Conservation (phyloP, 192 early-diverging fungal species). For the Jimgerdemannia flammicorona region DNA sequence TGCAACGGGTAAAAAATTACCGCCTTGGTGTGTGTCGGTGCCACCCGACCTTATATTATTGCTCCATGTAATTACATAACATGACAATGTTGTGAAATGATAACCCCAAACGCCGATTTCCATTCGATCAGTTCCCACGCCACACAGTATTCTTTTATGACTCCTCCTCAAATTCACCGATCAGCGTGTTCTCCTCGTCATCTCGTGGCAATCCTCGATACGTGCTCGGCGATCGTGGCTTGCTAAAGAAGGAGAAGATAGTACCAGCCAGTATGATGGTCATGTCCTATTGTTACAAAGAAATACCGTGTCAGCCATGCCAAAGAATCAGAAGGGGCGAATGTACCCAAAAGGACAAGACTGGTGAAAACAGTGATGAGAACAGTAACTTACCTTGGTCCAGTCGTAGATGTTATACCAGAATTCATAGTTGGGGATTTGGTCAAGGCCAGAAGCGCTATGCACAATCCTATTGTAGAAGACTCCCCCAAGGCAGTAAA, state of each 20-base stretch:
- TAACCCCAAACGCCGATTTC: too few species aligned
- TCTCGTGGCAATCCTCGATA: not conserved
- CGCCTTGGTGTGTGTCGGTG: too few species aligned
- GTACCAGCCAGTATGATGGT: not conserved
- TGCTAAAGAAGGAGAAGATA: not conserved
- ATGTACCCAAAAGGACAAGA: not conserved
- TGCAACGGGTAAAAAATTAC: too few species aligned
- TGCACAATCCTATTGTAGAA: conserved; percentile 49
- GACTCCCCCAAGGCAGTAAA: conserved; percentile 48
- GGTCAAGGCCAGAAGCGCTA: conserved; percentile 44
- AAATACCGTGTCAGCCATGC: not conserved
- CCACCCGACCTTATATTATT: too few species aligned
- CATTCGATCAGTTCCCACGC: not conserved
- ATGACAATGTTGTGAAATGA: too few species aligned
- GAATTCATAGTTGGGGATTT: conserved; percentile 47
- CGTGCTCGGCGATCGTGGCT: not conserved
- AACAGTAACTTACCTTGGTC: conserved; percentile 8
- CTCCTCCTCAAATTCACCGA: not conserved
- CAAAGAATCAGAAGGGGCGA: not conserved
- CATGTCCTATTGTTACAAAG: not conserved
- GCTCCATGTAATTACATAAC: too few species aligned
- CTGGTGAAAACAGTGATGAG: too few species aligned
- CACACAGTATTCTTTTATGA: not conserved
- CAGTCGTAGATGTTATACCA: conserved; percentile 39
- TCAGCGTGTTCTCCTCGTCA: not conserved